These are phyloP conservation scores for Cercospora beticola DNA, from an alignment of 2,329 filamentous ascomycete species.

Conservation along the genomic window DNA sequence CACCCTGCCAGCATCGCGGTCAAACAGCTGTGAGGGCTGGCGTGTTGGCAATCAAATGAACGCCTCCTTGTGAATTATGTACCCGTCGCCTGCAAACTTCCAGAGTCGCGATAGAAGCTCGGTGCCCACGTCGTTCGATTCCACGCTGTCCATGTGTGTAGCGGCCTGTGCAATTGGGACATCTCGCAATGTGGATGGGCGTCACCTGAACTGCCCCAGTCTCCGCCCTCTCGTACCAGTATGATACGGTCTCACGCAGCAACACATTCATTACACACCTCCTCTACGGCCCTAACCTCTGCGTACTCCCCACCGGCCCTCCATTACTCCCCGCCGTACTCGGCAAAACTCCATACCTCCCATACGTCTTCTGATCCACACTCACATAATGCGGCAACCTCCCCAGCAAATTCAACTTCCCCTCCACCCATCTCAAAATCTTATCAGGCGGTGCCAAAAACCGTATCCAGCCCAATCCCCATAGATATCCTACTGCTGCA, in stretches of 20 bases:
- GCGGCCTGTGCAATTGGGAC: background rate
- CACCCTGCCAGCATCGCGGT: background rate
- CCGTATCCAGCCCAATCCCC: conserved; percentile 84
- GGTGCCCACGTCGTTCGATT: background rate
- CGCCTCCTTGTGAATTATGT: background rate
- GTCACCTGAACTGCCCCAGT: background rate
- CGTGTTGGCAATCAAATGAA: background rate
- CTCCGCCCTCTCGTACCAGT: background rate
- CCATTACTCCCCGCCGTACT: conserved; percentile 35
- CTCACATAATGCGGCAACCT: conserved; percentile 89
- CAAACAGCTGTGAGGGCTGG: background rate
- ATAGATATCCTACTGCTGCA: conserved; percentile 79
- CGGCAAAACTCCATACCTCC: conserved; percentile 85
- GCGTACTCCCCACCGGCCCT: conserved; percentile 63
- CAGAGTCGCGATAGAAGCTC: background rate
- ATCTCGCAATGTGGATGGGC: background rate
- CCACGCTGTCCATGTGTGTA: background rate
- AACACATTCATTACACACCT: background rate
- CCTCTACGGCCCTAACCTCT: conserved; percentile 65
- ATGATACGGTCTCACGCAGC: background rate
- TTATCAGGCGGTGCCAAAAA: conserved; percentile 87
- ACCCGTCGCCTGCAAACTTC: background rate
- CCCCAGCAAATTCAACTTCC: conserved; percentile 79
- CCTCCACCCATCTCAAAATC: conserved; percentile 82
- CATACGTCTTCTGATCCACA: conserved; percentile 93